A percentile compares a stretch with the other conserved stretches of the same genome.
phyloP scores from a whole-genome alignment of 2,329 filamentous ascomycete genomes.

The Pochonia chlamydosporia region DNA sequence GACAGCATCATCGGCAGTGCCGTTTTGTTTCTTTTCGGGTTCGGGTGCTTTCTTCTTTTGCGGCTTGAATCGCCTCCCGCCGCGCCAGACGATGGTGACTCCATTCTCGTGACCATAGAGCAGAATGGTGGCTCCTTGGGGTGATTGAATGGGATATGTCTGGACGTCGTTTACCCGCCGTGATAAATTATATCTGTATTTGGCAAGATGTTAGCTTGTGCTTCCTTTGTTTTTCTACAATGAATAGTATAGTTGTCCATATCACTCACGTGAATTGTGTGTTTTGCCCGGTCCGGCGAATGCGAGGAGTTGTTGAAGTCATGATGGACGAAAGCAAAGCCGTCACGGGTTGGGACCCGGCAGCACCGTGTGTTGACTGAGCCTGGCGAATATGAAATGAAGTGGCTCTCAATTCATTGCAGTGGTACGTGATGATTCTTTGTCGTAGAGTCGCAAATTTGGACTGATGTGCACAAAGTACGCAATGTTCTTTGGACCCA shows the following conservation, averaged over 20 bases:
- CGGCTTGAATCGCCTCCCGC: constrained; percentile 53
- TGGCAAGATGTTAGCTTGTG: not conserved
- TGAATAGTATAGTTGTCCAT: not conserved
- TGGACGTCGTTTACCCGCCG: constrained; percentile 55
- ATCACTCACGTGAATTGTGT: constrained; percentile 40
- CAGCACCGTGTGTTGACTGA: not conserved
- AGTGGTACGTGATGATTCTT: not conserved
- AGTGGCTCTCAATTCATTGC: not conserved
- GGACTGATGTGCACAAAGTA: not conserved
- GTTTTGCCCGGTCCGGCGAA: constrained; percentile 43
- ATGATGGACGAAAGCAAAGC: constrained; percentile 16
- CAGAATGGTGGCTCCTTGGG: constrained; percentile 58
- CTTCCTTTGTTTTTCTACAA: no score
- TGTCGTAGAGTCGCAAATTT: not conserved
- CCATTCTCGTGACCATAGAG: constrained; percentile 61
- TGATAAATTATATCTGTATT: constrained; percentile 52
- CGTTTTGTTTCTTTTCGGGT: constrained; percentile 44
- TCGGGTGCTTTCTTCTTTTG: constrained; percentile 25
- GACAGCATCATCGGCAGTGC: constrained; percentile 44
- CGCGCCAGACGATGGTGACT: constrained; percentile 56
- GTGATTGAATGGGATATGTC: constrained; percentile 54
- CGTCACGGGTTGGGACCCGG: constrained; percentile 8
- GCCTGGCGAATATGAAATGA: not conserved
- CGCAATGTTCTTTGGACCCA: not conserved
- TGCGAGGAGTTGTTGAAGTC: constrained; percentile 30